phyloP scores from a whole-genome alignment of 225 moss, liverwort and hornwort genomes.

The Lunularia cruciata region DNA sequence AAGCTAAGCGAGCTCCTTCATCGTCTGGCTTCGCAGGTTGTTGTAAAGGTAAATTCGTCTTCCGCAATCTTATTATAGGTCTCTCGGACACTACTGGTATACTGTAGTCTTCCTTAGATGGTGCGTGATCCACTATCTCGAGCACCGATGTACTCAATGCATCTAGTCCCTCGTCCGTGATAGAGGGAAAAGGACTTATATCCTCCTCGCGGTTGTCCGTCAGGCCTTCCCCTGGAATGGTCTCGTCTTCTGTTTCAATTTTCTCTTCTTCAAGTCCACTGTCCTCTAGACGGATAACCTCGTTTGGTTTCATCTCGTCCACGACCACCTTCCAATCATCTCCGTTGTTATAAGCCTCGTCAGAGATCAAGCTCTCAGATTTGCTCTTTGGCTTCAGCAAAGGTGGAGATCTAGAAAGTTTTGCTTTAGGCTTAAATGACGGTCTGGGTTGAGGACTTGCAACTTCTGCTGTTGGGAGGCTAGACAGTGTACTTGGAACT shows the following conservation, averaged over 20 bases:
- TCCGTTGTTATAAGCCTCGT: background rate
- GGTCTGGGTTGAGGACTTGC: constrained; percentile 20
- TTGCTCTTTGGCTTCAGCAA: constrained; percentile 12
- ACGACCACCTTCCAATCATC: background rate
- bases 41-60: background rate
- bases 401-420: constrained; percentile 31
- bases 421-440: constrained; percentile 35
- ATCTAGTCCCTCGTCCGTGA: background rate
- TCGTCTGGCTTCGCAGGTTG: background rate
- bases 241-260: background rate
- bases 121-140: background rate
- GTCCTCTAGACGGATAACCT: background rate
- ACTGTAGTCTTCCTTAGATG: background rate
- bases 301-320: background rate
- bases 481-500: background rate
- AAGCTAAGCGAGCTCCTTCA: constrained; percentile 2
- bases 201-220: background rate
- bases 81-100: background rate
- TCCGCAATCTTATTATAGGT: constrained; percentile 10
- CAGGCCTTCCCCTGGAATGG: background rate
- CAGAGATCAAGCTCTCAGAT: background rate
- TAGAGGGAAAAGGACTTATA: background rate
- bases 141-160: no score
- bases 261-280: background rate
- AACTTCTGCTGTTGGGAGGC: constrained; percentile 15